Evolutionary conservation across 2,329 filamentous ascomycete genomes (phyloP), one percentile per base, ranked within the genome.

Genomic region (Mycosphaerelloides madeirae): DNA sequence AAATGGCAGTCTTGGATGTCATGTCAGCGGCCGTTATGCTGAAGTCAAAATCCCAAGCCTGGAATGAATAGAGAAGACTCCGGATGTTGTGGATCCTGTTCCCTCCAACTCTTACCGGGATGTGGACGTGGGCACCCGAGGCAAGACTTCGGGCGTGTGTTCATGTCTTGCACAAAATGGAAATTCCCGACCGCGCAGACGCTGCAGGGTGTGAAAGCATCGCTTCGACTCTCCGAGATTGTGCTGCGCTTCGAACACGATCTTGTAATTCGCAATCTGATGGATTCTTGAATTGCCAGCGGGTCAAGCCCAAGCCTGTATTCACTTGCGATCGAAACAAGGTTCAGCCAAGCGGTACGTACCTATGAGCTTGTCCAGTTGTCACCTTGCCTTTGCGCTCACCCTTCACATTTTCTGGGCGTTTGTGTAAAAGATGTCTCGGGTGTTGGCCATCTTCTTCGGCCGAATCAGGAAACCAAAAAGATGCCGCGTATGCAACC

Each of bases 1-100:
- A 39, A 25, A 39, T 39, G 37, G 37, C 37, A 5, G 37, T 32
- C 18, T 16, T 32, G 38, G 38, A 40, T 13, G 14, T 32, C 12
- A 40, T 40, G 38, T 28, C 15, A 14, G 38, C 38, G 13, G 28
- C 38, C 3, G 29, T 19, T 12, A 14, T 40, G 11, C 28, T 32
- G 14, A 40, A 31, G 5, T 25, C 22, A 9, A 25, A n/a, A n/a
- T n/a, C n/a, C 22, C 22, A 6, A 9, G 9, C 22, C 22, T 6
- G 9, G 22, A 25, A 9, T 9, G 9, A 9, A 25, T 25, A 9
- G 5, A 25, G 5, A 25, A 9, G 22, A 5, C 5, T 9, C 5
- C 22, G 5, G 5, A 6, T 9, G 22, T 9, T 25, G 22, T 9
- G 22, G 6, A 9, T 6, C 6, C 22, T 6, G 22, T 25, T 25